These are phyloP conservation scores for Candida ovalis DNA, from an alignment of 805 yeast species.

Conservation along the genomic window DNA sequence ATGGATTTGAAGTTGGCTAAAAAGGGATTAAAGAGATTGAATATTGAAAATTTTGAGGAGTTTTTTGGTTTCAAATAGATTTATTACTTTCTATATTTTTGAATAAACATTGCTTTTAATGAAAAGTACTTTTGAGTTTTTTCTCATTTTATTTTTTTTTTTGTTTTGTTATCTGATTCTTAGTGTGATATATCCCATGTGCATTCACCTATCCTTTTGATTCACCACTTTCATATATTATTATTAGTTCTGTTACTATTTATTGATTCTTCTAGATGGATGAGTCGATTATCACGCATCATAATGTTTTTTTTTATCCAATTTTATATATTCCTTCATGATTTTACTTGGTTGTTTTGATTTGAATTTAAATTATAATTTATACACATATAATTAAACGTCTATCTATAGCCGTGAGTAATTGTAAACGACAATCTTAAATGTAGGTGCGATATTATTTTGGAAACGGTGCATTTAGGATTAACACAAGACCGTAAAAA, in stretches of 20 bases:
- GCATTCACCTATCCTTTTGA: background rate
- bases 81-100: background rate
- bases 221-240: background rate
- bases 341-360: background rate
- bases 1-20: slow-evolving; percentile 23
- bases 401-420: too few relatives aligned
- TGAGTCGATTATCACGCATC: background rate
- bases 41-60: slow-evolving; percentile 27
- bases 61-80: slow-evolving; percentile 31
- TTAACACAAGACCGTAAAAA: too few relatives aligned
- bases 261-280: background rate
- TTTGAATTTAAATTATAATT: background rate
- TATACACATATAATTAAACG: background rate
- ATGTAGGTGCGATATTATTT: too few relatives aligned
- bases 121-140: background rate
- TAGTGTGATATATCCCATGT: background rate
- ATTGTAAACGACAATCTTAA: too few relatives aligned
- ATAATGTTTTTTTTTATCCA: background rate
- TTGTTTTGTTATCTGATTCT: background rate
- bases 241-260: background rate
- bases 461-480: too few relatives aligned
- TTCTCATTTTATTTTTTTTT: background rate
- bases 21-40: slow-evolving; percentile 21
- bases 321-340: background rate
- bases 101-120: background rate